These are phyloP conservation scores for Meripilus lineatus DNA, from an alignment of 1,284 basidiomycete species.

Conservation along the genomic window DNA sequence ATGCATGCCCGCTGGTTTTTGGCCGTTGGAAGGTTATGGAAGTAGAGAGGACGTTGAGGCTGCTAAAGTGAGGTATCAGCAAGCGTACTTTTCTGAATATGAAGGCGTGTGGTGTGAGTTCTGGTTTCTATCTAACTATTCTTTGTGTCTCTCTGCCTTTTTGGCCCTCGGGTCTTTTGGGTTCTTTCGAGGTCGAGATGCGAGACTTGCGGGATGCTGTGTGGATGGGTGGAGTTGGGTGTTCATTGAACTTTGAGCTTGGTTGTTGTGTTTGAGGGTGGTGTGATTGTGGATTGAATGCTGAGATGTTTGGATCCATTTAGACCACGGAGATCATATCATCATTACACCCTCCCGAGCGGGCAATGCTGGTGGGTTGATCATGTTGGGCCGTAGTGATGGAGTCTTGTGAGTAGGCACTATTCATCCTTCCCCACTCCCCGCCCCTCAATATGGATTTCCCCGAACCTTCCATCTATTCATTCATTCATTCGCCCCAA, in stretches of 20 bases:
- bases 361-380: conserved; percentile 72
- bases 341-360: conserved; percentile 58
- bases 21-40: conserved; percentile 70
- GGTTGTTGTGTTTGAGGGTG: no score
- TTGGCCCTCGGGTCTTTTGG: background rate
- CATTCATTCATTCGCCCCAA: background rate
- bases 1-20: conserved; percentile 82
- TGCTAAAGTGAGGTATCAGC: conserved; percentile 61
- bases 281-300: background rate
- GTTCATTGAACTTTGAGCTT: no score
- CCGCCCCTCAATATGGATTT: no score
- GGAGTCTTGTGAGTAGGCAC: conserved; percentile 73
- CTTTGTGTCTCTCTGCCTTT: background rate
- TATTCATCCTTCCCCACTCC: conserved; percentile 12
- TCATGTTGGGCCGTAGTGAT: conserved; percentile 83
- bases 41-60: conserved; percentile 50
- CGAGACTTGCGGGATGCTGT: no score
- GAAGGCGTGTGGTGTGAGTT: conserved; percentile 73
- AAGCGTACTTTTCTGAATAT: conserved; percentile 75
- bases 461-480: background rate
- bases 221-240: no score
- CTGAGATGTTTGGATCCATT: conserved; percentile 4
- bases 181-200: no score
- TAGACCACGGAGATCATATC: conserved; percentile 77
- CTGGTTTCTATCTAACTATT: background rate